These are phyloP conservation scores for Eucommia ulmoides DNA, from an alignment of 257 asterid genomes.

Conservation along the genomic window DNA sequence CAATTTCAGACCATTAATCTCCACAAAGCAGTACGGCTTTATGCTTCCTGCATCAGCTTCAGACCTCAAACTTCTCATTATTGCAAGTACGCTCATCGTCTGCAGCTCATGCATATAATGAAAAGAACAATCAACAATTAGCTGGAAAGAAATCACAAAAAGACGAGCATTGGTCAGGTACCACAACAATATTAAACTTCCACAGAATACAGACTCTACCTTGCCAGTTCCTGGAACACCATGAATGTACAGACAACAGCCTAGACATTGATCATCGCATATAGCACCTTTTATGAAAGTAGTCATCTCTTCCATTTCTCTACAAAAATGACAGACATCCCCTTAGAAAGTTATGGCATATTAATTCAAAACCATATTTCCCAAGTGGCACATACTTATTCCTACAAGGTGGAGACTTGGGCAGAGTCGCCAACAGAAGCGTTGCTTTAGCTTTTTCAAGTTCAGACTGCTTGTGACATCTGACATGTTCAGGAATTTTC, in stretches of 20 bases:
- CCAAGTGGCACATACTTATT: constrained; percentile 45
- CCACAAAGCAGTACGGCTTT: constrained; percentile 83
- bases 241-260: constrained; percentile 87
- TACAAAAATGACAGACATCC: constrained; percentile 18
- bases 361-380: constrained; percentile 1
- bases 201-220: constrained; percentile 25
- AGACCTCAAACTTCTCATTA: constrained; percentile 63
- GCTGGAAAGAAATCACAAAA: neutral
- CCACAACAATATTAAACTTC: neutral
- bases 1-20: constrained; percentile 89
- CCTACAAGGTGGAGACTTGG: constrained; percentile 85
- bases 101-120: constrained; percentile 31
- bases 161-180: too few species aligned
- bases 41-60: constrained; percentile 78
- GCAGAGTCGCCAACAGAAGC: constrained; percentile 79
- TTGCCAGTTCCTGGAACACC: constrained; percentile 99
- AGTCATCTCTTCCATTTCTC: constrained; percentile 90
- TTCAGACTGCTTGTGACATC: constrained; percentile 80
- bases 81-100: constrained; percentile 93
- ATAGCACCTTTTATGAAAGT: constrained; percentile 79
- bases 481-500: constrained; percentile 80
- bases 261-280: constrained; percentile 83
- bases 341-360: constrained; percentile 7
- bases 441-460: constrained; percentile 83
- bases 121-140: constrained; percentile 7